Evolutionary conservation across 352 stramenopile species (phyloP).

Genomic region (Globisporangium orthogonon): DNA sequence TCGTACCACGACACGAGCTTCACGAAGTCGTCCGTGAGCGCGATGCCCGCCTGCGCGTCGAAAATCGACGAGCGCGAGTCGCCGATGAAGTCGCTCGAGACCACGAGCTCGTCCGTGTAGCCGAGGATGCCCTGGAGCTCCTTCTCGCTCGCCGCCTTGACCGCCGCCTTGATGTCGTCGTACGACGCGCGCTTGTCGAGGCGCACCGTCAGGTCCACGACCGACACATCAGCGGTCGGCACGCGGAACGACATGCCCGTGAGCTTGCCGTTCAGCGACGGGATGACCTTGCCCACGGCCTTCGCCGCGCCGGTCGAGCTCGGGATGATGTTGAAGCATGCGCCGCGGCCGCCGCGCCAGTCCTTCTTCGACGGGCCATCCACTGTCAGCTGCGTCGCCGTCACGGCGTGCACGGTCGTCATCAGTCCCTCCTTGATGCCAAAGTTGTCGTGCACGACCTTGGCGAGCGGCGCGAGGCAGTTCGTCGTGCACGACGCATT

Average conservation of each 20-base stretch:
- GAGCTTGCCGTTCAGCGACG: constrained; percentile 89
- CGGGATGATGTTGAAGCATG: constrained; percentile 99
- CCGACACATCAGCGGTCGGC: constrained; percentile 85
- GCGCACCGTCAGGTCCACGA: constrained; percentile 85
- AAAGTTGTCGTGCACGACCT: constrained; percentile 99
- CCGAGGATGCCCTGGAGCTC: constrained; percentile 96
- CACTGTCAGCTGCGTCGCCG: constrained; percentile 96
- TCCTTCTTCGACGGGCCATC: constrained; percentile 98
- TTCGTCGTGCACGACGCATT: constrained; percentile 99
- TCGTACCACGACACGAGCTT: constrained; percentile 99
- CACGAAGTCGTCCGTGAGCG: constrained; percentile 97
- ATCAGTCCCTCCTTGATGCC: constrained; percentile 98
- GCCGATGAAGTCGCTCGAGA: constrained; percentile 97
- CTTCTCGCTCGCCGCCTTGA: constrained; percentile 93
- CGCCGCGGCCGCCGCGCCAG: constrained; percentile 96
- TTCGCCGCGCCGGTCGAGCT: constrained; percentile 97
- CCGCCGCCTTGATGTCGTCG: constrained; percentile 96
- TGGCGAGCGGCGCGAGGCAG: constrained; percentile 96
- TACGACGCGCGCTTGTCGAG: constrained; percentile 91
- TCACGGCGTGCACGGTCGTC: constrained; percentile 99
- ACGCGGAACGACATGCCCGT: constrained; percentile 92
- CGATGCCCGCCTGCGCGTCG: constrained; percentile 95
- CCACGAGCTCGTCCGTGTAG: constrained; percentile 96
- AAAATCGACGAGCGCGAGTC: constrained; percentile 97
- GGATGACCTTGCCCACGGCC: constrained; percentile 99